These are phyloP conservation scores for Colletotrichum sp. DNA, from an alignment of 2,329 filamentous ascomycete species.

Conservation along the genomic window DNA sequence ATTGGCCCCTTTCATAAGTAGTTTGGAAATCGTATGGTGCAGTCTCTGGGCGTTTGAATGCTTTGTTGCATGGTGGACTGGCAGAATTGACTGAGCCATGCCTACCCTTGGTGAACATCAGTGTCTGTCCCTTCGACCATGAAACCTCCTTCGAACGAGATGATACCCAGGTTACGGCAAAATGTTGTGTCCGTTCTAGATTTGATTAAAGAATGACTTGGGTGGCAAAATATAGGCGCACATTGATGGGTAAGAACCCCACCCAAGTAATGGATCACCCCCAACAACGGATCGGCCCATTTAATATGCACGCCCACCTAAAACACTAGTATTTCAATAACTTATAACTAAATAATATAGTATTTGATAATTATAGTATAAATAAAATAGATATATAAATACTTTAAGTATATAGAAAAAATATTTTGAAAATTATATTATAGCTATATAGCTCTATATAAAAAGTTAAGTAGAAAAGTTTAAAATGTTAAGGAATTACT, in stretches of 20 bases:
- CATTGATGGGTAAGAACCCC: background rate
- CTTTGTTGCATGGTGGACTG: background rate
- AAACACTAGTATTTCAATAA: too few relatives aligned
- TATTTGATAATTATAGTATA: too few relatives aligned
- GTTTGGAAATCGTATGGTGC: background rate
- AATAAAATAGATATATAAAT: too few relatives aligned
- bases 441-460: too few relatives aligned
- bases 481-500: too few relatives aligned
- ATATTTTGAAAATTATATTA: too few relatives aligned
- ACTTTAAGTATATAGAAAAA: too few relatives aligned
- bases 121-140: background rate
- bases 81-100: background rate
- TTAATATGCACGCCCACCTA: too few relatives aligned
- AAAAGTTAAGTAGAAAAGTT: too few relatives aligned
- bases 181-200: background rate
- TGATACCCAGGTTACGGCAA: background rate
- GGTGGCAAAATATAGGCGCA: background rate
- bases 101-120: background rate
- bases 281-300: too few relatives aligned
- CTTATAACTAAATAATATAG: too few relatives aligned
- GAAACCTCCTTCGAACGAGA: background rate
- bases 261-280: too few relatives aligned
- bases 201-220: background rate
- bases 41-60: background rate
- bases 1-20: background rate